A percentile compares a stretch with the other conserved stretches of the same genome.
These are phyloP conservation scores for Rhizophlyctis rosea DNA, from an alignment of 192 early-diverging fungal genomes.

Conservation along the genomic window DNA sequence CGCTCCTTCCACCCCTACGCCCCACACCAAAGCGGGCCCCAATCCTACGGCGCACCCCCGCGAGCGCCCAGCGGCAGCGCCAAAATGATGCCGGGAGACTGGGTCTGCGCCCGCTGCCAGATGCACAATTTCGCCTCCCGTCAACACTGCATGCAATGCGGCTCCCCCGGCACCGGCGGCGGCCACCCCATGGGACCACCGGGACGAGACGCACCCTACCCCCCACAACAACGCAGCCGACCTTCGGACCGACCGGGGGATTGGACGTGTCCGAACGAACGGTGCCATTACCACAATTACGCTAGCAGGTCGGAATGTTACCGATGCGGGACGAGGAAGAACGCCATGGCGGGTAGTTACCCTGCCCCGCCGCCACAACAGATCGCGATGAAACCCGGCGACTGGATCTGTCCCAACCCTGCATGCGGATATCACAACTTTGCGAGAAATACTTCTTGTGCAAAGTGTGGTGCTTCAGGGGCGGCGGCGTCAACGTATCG, in stretches of 20 bases:
- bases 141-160: constrained; percentile 36
- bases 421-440: constrained; percentile 64
- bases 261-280: constrained; percentile 68
- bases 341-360: neutral
- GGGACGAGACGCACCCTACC: no score
- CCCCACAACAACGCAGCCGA: no score
- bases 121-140: constrained; percentile 55
- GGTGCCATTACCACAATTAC: constrained; percentile 70
- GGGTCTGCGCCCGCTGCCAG: constrained; percentile 64
- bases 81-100: constrained; percentile 53
- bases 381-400: constrained; percentile 25
- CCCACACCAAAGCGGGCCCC: neutral
- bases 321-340: neutral
- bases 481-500: neutral
- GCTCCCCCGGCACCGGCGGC: constrained; percentile 10
- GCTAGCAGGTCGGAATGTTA: neutral
- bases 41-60: neutral
- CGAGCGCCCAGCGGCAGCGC: neutral
- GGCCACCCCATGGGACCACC: no score
- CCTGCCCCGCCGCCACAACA: neutral
- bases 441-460: constrained; percentile 57
- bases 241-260: constrained; percentile 57
- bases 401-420: constrained; percentile 37
- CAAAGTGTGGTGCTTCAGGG: constrained; percentile 40
- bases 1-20: neutral